A percentile compares a stretch with the other conserved stretches of the same genome.
phyloP scores from a whole-genome alignment of 2,329 filamentous ascomycete genomes.

The Calcarisporium arbuscula region DNA sequence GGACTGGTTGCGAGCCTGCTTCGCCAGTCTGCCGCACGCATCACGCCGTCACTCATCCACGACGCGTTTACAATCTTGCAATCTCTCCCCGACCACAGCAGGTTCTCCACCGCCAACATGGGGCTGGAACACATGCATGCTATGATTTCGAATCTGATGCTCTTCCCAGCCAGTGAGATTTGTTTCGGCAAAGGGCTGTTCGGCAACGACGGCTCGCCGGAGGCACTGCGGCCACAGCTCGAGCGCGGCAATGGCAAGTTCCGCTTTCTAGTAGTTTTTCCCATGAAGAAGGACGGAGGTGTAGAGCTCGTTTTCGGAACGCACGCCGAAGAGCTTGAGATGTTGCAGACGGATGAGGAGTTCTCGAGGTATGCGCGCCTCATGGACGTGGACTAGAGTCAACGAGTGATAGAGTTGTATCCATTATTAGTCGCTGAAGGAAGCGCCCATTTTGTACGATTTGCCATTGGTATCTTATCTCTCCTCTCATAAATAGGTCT shows the following conservation, averaged over 20 bases:
- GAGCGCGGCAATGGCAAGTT: conserved; percentile 19
- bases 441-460: too few species aligned
- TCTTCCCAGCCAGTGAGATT: conserved; percentile 20
- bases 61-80: conserved; percentile 21
- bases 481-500: too few species aligned
- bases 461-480: too few species aligned
- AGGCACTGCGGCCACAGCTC: conserved; percentile 21
- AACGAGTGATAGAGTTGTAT: too few species aligned
- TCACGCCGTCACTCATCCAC: conserved; percentile 19
- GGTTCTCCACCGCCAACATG: conserved; percentile 18
- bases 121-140: conserved; percentile 19
- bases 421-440: too few species aligned
- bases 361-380: conserved; percentile 20
- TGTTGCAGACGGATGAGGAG: conserved; percentile 18
- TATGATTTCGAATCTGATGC: conserved; percentile 24
- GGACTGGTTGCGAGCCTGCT: conserved; percentile 16
- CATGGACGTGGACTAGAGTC: too few species aligned
- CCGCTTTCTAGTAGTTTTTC: conserved; percentile 20
- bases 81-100: conserved; percentile 18
- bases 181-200: conserved; percentile 21
- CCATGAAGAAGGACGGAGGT: conserved; percentile 20
- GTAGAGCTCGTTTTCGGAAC: conserved; percentile 22
- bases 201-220: conserved; percentile 16
- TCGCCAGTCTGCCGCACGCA: conserved; percentile 17
- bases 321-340: conserved; percentile 20